These are phyloP conservation scores for Orbilia brochopaga DNA, from an alignment of 2,329 filamentous ascomycete genomes.

Conservation along the genomic window DNA sequence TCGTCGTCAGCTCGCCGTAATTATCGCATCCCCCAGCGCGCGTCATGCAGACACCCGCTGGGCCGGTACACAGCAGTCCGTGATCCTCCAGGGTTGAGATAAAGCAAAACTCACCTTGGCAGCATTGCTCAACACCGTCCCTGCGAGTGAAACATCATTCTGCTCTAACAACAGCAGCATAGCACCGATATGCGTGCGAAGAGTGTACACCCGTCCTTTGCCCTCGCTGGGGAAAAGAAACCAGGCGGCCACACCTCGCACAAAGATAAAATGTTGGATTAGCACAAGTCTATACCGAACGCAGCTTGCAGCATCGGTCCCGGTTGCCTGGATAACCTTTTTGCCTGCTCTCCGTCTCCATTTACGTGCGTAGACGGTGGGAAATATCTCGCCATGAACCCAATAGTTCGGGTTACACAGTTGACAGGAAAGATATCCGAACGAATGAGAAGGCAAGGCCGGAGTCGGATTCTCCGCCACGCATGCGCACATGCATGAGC, in stretches of 20 bases:
- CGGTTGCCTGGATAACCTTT: slow-evolving; percentile 38
- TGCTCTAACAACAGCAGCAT: slow-evolving; percentile 20
- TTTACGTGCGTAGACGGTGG: no score
- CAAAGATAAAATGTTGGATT: slow-evolving; percentile 42
- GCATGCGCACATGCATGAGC: slow-evolving; percentile 55
- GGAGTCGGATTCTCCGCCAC: slow-evolving; percentile 66
- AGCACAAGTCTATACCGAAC: slow-evolving; percentile 49
- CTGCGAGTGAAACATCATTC: slow-evolving; percentile 35
- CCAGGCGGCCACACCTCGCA: slow-evolving; percentile 26
- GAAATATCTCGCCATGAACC: not conserved
- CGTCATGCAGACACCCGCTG: no score
- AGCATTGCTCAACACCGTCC: slow-evolving; percentile 45
- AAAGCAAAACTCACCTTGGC: slow-evolving; percentile 28
- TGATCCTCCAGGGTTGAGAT: not conserved
- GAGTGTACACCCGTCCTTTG: slow-evolving; percentile 2
- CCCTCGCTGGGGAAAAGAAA: slow-evolving; percentile 8
- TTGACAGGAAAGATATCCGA: slow-evolving; percentile 15
- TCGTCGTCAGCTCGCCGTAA: not conserved
- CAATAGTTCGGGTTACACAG: slow-evolving; percentile 21
- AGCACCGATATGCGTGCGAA: slow-evolving; percentile 5
- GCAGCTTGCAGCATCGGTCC: slow-evolving; percentile 35
- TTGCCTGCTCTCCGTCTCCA: not conserved
- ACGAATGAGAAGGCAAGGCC: slow-evolving; percentile 62
- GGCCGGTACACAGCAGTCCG: not conserved
- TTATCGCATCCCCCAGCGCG: not conserved